Percentiles rank a stretch among this genome's conserved stretches.
Evolutionary conservation across 2,329 filamentous ascomycete genomes (phyloP).

Genomic region (Paracorniculantispora psalliotae): DNA sequence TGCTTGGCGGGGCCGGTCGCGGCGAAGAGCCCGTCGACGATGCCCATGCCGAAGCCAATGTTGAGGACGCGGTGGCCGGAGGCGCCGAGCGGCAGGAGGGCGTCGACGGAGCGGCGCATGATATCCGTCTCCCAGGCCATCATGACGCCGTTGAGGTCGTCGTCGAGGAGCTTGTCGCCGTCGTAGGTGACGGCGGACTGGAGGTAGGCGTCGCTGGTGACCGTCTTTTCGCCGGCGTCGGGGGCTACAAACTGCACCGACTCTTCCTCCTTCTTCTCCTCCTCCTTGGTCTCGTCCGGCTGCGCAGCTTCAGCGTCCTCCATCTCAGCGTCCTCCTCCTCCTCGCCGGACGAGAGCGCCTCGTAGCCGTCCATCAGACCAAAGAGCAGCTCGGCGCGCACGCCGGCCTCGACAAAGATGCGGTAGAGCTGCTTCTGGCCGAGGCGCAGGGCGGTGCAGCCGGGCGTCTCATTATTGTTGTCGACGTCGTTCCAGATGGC

Average conservation of each 20-base stretch:
- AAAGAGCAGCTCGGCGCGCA: slow-evolving; percentile 83
- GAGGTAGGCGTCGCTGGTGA: slow-evolving; percentile 65
- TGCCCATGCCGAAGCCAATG: slow-evolving; percentile 88
- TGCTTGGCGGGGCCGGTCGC: slow-evolving; percentile 62
- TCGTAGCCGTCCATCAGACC: slow-evolving; percentile 79
- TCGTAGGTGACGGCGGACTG: slow-evolving; percentile 61
- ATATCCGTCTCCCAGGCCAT: slow-evolving; percentile 90
- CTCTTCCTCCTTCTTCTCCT: slow-evolving; percentile 19
- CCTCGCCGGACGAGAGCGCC: slow-evolving; percentile 56
- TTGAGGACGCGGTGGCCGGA: slow-evolving; percentile 69
- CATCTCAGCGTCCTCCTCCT: slow-evolving; percentile 39
- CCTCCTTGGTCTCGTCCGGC: slow-evolving; percentile 16
- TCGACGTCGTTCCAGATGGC: slow-evolving; percentile 98
- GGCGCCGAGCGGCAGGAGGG: slow-evolving; percentile 46
- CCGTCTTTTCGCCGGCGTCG: slow-evolving; percentile 36
- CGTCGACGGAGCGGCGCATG: slow-evolving; percentile 71
- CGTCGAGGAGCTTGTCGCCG: slow-evolving; percentile 64
- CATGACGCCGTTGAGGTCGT: slow-evolving; percentile 80
- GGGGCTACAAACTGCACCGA: slow-evolving; percentile 29
- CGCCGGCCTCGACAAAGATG: slow-evolving; percentile 81
- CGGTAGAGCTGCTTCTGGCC: slow-evolving; percentile 70
- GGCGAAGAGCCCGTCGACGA: slow-evolving; percentile 73
- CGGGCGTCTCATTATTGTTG: slow-evolving; percentile 79
- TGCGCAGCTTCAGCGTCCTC: slow-evolving; percentile 28
- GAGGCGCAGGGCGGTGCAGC: slow-evolving; percentile 72